Percentiles rank a stretch among this genome's conserved stretches.
These are phyloP conservation scores for Scytalidium sp. DNA, from an alignment of 2,329 filamentous ascomycete species.

Conservation along the genomic window DNA sequence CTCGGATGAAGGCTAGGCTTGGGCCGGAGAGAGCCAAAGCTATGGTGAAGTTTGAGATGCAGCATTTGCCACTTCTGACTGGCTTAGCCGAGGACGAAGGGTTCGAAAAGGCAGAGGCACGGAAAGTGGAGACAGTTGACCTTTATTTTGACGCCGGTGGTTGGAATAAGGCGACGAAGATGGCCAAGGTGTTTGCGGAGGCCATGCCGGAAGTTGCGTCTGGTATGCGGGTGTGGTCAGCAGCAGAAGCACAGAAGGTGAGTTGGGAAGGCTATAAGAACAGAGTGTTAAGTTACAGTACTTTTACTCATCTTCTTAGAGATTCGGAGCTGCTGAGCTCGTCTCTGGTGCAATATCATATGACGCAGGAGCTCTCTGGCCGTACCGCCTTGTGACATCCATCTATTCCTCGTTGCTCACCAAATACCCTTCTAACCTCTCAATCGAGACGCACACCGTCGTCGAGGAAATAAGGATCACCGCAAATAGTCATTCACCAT, in stretches of 20 bases:
- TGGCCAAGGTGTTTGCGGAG: slow-evolving; percentile 31
- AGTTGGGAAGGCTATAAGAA: slow-evolving; percentile 3
- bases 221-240: slow-evolving; percentile 31
- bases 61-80: slow-evolving; percentile 36
- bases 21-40: slow-evolving; percentile 35
- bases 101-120: slow-evolving; percentile 9
- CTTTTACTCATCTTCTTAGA: slow-evolving; percentile 10
- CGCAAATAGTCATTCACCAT: slow-evolving; percentile 27
- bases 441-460: slow-evolving; percentile 36
- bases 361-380: slow-evolving; percentile 46
- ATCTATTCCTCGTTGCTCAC: slow-evolving; percentile 40
- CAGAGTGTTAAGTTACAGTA: neutral
- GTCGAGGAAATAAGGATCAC: slow-evolving; percentile 27
- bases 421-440: slow-evolving; percentile 29
- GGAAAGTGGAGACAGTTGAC: slow-evolving; percentile 44
- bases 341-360: slow-evolving; percentile 42
- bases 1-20: slow-evolving; percentile 26
- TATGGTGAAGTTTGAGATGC: slow-evolving; percentile 41
- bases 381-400: slow-evolving; percentile 46
- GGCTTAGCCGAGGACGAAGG: slow-evolving; percentile 35
- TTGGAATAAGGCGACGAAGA: slow-evolving; percentile 12
- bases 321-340: slow-evolving; percentile 33
- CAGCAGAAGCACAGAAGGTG: slow-evolving; percentile 30
- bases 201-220: slow-evolving; percentile 37
- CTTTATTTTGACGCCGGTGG: slow-evolving; percentile 14